A percentile compares a stretch with the other conserved stretches of the same genome.
Evolutionary conservation across 2,329 filamentous ascomycete species (phyloP).

Genomic region (Phialophora chinensis): DNA sequence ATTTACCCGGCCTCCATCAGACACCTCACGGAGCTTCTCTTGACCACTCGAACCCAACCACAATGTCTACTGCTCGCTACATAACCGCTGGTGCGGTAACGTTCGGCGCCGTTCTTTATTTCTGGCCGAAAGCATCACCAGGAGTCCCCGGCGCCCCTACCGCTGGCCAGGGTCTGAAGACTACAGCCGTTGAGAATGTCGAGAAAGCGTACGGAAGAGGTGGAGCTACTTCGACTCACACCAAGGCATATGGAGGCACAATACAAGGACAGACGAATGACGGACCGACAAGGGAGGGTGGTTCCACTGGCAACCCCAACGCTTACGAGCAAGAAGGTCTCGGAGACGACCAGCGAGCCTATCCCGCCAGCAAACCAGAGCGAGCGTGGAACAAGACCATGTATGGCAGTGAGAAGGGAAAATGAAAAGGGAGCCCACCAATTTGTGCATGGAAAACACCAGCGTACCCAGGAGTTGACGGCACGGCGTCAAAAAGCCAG

Average conservation of each 20-base stretch:
- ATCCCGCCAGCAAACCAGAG: conserved; percentile 13
- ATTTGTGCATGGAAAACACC: neutral
- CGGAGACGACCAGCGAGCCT: conserved; percentile 33
- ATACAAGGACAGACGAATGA: conserved; percentile 31
- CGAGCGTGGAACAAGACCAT: conserved; percentile 31
- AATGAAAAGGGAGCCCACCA: conserved; percentile 6
- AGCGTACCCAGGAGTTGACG: neutral
- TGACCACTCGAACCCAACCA: neutral
- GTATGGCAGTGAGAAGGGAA: conserved; percentile 31
- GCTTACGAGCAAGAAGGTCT: conserved; percentile 27
- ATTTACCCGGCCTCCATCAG: neutral
- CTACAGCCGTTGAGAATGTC: conserved; percentile 35
- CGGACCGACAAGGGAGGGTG: conserved; percentile 27
- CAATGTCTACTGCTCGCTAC: conserved; percentile 20
- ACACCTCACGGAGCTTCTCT: neutral
- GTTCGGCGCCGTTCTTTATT: conserved; percentile 21
- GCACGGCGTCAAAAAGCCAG: neutral
- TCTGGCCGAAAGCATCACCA: conserved; percentile 25
- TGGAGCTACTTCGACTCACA: conserved; percentile 38
- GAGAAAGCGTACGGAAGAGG: conserved; percentile 36
- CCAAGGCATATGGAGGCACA: conserved; percentile 38
- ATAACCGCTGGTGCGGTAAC: conserved; percentile 22
- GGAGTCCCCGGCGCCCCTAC: conserved; percentile 20
- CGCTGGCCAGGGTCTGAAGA: conserved; percentile 21
- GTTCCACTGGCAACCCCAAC: conserved; percentile 22